Evolutionary conservation across 2,329 filamentous ascomycete genomes (phyloP), one percentile per base, ranked within the genome.

Genomic region (Ceratocystis variospora): DNA sequence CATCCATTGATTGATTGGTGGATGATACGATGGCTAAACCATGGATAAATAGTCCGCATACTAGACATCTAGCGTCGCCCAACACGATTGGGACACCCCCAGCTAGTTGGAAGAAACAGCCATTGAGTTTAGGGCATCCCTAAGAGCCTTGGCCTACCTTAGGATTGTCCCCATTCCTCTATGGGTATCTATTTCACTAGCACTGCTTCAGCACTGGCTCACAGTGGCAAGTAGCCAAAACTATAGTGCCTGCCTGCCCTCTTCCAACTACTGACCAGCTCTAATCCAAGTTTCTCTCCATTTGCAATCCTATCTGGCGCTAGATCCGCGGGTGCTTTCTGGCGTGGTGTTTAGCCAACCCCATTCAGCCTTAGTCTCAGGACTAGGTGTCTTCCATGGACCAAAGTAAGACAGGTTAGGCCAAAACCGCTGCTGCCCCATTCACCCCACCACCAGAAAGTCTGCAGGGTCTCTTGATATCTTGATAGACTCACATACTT

Each of bases 381-480:
- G 55, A 33, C 55, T 59, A 59, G 5, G 22, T 1, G 15, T 59
- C 25, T 37, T 57, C 28, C 7, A 57, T 22, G 28, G 53, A 28
- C 48, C 19, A 22, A 25, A 53, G 48, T 53, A 53, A 53, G 48
- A 53, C 48, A 53, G 6, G 1, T 28, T 53, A 25, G 48, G 10
- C 22, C 48, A 53, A 53, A 53, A 53, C 48, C 22, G 22, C 37
- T 15, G 12, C 37, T 41, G 3, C 12, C 10, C 37, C 37, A 12
- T 12, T 41, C 37, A 41, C 37, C 10, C 10, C 22, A 53, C 12
- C 48, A 53, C 12, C 8, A 53, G 25, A 50, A 17, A 53, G 37
- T 41, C 37, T 25, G 48, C 55, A 59, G 55, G 55, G 55, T 59
- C 55, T 59, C 55, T 59, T 59, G 50, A 55, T 45, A 8, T n/a